Evolutionary conservation across 345 rosid species (phyloP).

Genomic region (Euphorbia lathyris): DNA sequence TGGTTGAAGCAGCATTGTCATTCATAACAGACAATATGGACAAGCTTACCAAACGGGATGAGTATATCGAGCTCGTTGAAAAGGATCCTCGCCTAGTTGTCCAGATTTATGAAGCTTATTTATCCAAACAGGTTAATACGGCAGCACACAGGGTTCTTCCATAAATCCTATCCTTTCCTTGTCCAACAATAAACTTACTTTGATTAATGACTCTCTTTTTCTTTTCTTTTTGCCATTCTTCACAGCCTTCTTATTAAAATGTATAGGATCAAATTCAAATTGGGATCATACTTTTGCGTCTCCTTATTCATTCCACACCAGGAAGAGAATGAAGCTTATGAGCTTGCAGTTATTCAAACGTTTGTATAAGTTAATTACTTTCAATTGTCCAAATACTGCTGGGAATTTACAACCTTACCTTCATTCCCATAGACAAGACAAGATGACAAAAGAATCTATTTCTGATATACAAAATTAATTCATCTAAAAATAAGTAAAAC

Average conservation of each 20-base stretch:
- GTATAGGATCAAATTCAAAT: not conserved
- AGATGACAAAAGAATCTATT: no score
- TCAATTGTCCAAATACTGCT: no score
- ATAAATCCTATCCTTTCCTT: constrained; percentile 15
- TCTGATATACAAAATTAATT: not conserved
- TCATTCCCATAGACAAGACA: no score
- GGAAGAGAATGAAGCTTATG: no score
- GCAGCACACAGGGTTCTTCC: constrained; percentile 48
- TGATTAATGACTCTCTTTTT: not conserved
- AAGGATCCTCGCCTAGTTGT: constrained; percentile 76
- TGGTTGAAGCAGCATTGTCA: constrained; percentile 62
- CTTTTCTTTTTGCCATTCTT: not conserved
- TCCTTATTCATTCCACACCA: no score
- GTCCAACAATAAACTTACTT: no score
- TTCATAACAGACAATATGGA: constrained; percentile 77
- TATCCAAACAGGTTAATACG: constrained; percentile 64
- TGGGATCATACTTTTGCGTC: no score
- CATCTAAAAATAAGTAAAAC: not conserved
- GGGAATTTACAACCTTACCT: no score
- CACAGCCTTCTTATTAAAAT: not conserved
- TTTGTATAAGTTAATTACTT: no score
- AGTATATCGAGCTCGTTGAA: constrained; percentile 68
- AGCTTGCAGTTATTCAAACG: no score
- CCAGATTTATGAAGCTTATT: constrained; percentile 72
- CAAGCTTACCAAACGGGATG: constrained; percentile 60